Evolutionary conservation across 2,329 filamentous ascomycete genomes (phyloP), one percentile per base, ranked within the genome.

Genomic region (Camillea tinctor): DNA sequence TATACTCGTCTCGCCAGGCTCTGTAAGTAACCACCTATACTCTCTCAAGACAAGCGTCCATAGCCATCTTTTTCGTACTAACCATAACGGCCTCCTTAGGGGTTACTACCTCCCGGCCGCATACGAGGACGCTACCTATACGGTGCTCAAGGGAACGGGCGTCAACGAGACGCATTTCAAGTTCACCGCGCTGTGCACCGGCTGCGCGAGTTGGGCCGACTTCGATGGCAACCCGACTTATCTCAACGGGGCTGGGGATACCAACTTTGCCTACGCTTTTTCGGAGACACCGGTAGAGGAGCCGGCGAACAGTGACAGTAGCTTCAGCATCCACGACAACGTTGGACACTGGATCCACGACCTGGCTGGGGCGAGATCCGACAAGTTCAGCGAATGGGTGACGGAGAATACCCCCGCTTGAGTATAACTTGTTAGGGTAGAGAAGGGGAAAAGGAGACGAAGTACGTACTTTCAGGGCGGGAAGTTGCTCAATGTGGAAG

Each of bases 321-420:
- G 67, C 20, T 80, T 81, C 61, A 72, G 73, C 60, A 79, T 79
- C 62, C 79, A 81, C 64, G 75, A 79, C 52, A 72, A 71, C 58
- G 71, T 77, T 49, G 77, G 76, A 52, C 77, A 77, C 65, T 78
- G 75, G 73, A 69, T 71, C 36, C 75, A 78, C 62, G 73, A 78
- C 61, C 69, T 78, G 52, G 65, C 63, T 8, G 64, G 64, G 1
- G 74, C 73, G 9, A 67, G 71, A 55, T 74, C 75, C 2, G 65
- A 73, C 36, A 59, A 74, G 49, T 79, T 79, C 56, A 58, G 60
- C 23, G 57, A 63, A 11, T 76, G 73, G 73, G 70, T 71, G 19
- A 58, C 65, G 11, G 63, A 64, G 4, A 72, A 73, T 62, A 65
- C 60, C 20, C 52, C 55, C 36, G 36, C 36, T 44, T 44, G 36